Evolutionary conservation across 2,329 filamentous ascomycete genomes (phyloP).

Genomic region (Colletotrichum chrysophilum): DNA sequence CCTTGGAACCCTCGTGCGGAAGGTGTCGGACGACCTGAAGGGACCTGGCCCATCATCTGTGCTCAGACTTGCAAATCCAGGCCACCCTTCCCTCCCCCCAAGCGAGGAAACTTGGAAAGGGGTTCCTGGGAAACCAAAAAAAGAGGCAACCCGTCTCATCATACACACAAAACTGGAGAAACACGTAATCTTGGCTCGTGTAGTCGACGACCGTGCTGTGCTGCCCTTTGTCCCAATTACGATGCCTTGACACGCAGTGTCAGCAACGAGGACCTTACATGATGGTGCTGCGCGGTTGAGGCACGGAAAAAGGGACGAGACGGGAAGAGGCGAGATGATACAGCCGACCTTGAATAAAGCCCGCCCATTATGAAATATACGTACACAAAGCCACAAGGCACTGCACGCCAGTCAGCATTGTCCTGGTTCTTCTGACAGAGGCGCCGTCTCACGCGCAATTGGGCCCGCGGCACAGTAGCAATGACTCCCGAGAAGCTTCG

Average conservation of each 20-base stretch:
- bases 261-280: background rate
- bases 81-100: background rate
- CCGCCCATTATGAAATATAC: background rate
- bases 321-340: background rate
- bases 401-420: background rate
- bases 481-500: slow-evolving; percentile 10
- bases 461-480: background rate
- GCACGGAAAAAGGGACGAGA: background rate
- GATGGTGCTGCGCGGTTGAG: background rate
- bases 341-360: background rate
- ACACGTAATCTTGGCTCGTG: background rate
- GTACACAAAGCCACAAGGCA: background rate
- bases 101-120: slow-evolving; percentile 2
- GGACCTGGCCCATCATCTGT: background rate
- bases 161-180: background rate
- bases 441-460: background rate
- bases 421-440: background rate
- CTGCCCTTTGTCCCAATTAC: background rate
- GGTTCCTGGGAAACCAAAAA: background rate
- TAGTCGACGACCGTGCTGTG: background rate
- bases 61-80: background rate
- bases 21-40: background rate
- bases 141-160: background rate
- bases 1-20: background rate
- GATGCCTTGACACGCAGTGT: background rate